Conservation (phyloP, 176 grass and related monocot genomes). For the Oropetium thomaeum region DNA sequence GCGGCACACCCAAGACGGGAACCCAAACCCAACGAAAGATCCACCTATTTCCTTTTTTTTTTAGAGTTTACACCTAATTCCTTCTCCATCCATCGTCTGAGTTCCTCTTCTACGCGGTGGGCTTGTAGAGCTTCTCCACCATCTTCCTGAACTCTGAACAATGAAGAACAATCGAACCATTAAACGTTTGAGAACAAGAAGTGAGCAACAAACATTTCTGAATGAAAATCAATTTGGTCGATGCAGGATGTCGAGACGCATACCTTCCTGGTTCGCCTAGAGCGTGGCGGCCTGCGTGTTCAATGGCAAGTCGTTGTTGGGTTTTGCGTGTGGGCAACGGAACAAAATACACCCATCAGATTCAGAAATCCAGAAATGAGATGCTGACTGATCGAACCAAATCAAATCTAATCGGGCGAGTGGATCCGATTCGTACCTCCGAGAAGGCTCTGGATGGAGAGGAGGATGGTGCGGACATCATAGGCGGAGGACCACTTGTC, state of each 20-base stretch:
- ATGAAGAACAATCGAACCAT: neutral
- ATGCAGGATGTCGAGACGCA: neutral
- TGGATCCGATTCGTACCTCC: slow-evolving; percentile 36
- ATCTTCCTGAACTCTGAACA: slow-evolving; percentile 91
- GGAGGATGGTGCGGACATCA: slow-evolving; percentile 95
- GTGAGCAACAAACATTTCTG: neutral
- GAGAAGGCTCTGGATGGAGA: slow-evolving; percentile 91
- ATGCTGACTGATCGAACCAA: neutral
- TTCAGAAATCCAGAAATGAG: neutral
- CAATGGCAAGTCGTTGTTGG: slow-evolving; percentile 93
- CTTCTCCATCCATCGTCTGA: neutral
- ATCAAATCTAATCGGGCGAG: too few relatives aligned
- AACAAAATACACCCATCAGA: neutral
- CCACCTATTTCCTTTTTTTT: neutral
- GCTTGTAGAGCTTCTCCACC: slow-evolving; percentile 86
- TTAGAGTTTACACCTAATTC: too few relatives aligned
- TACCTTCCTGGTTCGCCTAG: slow-evolving; percentile 90
- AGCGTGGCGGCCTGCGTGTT: slow-evolving; percentile 85
- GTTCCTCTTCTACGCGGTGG: slow-evolving; percentile 23
- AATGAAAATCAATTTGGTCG: neutral
- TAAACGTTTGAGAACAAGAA: slow-evolving; percentile 12
- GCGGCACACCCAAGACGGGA: neutral
- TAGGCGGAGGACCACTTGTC: slow-evolving; percentile 98
- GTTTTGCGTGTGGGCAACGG: slow-evolving; percentile 42
- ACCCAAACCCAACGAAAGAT: neutral